A percentile compares a stretch with the other conserved stretches of the same genome.
Conservation (phyloP, 2,329 filamentous ascomycete genomes). For the Fusarium tuaranense region DNA sequence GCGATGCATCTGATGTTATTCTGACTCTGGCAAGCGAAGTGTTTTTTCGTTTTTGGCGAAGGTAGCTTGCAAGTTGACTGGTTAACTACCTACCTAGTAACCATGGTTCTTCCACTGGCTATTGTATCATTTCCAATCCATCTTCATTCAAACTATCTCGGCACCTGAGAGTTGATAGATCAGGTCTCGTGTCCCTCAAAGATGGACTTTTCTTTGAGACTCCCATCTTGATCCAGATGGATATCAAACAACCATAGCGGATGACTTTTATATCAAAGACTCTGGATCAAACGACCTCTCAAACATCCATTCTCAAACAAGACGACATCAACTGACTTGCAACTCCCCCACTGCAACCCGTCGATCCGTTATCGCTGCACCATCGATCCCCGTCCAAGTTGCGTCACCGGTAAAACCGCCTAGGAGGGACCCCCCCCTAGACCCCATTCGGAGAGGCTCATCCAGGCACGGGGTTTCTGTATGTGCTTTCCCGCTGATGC, state of each 20-base stretch:
- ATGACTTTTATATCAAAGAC: constrained; percentile 25
- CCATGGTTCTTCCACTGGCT: neutral
- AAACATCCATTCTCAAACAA: neutral
- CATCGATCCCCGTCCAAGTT: constrained; percentile 9
- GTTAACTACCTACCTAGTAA: no score
- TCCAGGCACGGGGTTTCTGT: constrained; percentile 19
- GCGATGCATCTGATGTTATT: constrained; percentile 4
- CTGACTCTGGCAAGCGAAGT: neutral
- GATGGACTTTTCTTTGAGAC: constrained; percentile 3
- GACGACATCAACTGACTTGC: constrained; percentile 31
- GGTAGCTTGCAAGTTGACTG: neutral
- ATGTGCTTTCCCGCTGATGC: constrained; percentile 22
- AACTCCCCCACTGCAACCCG: neutral
- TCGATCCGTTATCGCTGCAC: constrained; percentile 18
- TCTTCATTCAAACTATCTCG: constrained; percentile 5
- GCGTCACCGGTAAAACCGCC: constrained; percentile 30
- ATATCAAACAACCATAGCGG: constrained; percentile 9
- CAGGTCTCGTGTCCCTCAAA: constrained; percentile 31
- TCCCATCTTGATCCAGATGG: constrained; percentile 15
- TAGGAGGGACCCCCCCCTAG: constrained; percentile 22
- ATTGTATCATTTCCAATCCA: neutral
- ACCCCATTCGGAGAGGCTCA: constrained; percentile 28
- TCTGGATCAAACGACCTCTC: constrained; percentile 26
- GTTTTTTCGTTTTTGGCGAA: neutral
- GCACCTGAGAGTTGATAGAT: neutral